Conservation (phyloP, 371 early-diverging fungal species). For the Blastocladiella emersonii region DNA sequence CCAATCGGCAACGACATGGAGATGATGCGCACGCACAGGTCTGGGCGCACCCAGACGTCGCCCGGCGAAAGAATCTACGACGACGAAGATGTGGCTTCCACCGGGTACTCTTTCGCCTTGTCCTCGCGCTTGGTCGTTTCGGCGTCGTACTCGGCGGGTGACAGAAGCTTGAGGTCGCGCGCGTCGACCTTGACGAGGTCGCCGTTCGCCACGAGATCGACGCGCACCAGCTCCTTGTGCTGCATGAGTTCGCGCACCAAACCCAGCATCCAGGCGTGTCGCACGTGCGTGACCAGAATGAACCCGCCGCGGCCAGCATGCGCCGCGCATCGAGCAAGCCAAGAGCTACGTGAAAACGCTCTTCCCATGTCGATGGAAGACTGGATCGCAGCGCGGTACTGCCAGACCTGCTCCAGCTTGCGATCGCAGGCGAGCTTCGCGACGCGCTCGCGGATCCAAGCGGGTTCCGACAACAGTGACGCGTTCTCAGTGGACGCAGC, state of each 20-base stretch:
- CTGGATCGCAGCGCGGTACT: too few species aligned
- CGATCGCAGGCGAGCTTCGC: too few species aligned
- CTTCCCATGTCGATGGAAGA: too few species aligned
- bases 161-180: conserved; percentile 4
- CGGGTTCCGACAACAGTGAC: not conserved
- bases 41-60: conserved; percentile 5
- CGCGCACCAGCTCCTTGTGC: not conserved
- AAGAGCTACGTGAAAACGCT: too few species aligned
- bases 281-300: not conserved
- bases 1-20: conserved; percentile 6
- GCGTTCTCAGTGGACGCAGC: not conserved
- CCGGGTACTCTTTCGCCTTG: not conserved
- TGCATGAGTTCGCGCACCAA: not conserved
- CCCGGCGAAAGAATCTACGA: not conserved
- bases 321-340: not conserved
- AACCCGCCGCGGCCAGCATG: not conserved
- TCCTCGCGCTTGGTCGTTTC: not conserved
- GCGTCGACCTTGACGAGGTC: not conserved
- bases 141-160: not conserved
- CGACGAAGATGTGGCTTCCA: not conserved
- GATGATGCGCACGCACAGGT: conserved; percentile 6
- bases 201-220: conserved; percentile 2
- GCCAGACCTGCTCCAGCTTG: too few species aligned
- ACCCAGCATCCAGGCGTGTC: not conserved
- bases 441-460: too few species aligned